Conservation (phyloP, 257 asterid genomes). For the Vinca minor region DNA sequence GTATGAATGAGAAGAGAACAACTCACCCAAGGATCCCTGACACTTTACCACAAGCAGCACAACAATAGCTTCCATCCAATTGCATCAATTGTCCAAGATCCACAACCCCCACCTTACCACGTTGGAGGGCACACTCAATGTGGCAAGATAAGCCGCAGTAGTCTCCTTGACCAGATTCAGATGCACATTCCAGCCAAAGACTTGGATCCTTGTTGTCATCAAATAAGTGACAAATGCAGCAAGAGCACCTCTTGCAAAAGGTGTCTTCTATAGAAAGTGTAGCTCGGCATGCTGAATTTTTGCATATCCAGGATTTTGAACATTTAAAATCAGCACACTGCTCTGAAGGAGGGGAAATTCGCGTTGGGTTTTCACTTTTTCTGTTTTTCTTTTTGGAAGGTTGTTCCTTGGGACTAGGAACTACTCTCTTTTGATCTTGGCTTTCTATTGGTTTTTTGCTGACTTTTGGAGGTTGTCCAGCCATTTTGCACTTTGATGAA, state of each 20-base stretch:
- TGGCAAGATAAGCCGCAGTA: slow-evolving; percentile 84
- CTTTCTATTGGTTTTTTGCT: slow-evolving; percentile 38
- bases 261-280: slow-evolving; percentile 57
- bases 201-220: slow-evolving; percentile 93
- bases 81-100: slow-evolving; percentile 72
- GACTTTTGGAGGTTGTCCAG: slow-evolving; percentile 45
- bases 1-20: slow-evolving; percentile 2
- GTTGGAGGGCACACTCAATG: slow-evolving; percentile 71
- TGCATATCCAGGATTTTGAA: slow-evolving; percentile 59
- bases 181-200: slow-evolving; percentile 77
- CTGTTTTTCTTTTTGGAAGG: slow-evolving; percentile 51
- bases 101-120: slow-evolving; percentile 76
- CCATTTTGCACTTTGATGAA: slow-evolving; percentile 39
- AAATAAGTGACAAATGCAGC: slow-evolving; percentile 76
- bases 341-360: slow-evolving; percentile 51
- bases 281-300: slow-evolving; percentile 74
- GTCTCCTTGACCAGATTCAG: slow-evolving; percentile 61
- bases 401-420: slow-evolving; percentile 53
- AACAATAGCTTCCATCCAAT: slow-evolving; percentile 85
- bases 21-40: slow-evolving; percentile 82
- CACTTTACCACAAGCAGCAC: slow-evolving; percentile 80
- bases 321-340: slow-evolving; percentile 36
- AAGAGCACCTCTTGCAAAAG: slow-evolving; percentile 86
- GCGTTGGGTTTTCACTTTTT: slow-evolving; percentile 59
- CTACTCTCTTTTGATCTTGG: slow-evolving; percentile 45